Evolutionary conservation across 108 stramenopile genomes (phyloP).

Genomic region (Cylindrotheca fusiformis): DNA sequence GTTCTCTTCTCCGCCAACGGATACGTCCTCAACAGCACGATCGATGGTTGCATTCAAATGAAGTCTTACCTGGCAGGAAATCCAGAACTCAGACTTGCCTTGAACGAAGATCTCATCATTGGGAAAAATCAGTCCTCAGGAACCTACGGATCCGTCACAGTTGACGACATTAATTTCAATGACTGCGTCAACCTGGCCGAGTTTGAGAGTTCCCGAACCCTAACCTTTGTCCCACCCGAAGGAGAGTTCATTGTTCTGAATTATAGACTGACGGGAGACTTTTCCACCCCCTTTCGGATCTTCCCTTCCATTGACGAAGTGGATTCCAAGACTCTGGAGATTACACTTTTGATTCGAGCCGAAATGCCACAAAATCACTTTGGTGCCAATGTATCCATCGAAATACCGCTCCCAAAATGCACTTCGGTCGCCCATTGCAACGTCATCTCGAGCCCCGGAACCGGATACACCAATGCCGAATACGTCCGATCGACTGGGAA

Average conservation of each 20-base stretch:
- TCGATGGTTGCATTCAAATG: slow-evolving; percentile 99
- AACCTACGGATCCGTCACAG: slow-evolving; percentile 74
- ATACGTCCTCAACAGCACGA: slow-evolving; percentile 96
- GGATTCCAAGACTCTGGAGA: slow-evolving; percentile 87
- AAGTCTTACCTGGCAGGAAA: slow-evolving; percentile 93
- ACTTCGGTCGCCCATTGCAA: slow-evolving; percentile 66
- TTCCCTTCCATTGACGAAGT: slow-evolving; percentile 94
- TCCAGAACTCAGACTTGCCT: slow-evolving; percentile 95
- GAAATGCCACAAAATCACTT: slow-evolving; percentile 97
- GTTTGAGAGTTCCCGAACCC: slow-evolving; percentile 86
- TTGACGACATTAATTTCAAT: slow-evolving; percentile 99
- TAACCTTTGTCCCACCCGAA: slow-evolving; percentile 96
- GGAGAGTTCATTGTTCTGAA: slow-evolving; percentile 99
- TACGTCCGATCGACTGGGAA: slow-evolving; percentile 72
- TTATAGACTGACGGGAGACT: slow-evolving; percentile 96
- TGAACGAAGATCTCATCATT: slow-evolving; percentile 98
- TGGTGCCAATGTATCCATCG: slow-evolving; percentile 92
- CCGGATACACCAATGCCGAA: slow-evolving; percentile 73
- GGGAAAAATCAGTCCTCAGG: slow-evolving; percentile 70
- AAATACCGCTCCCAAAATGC: slow-evolving; percentile 84
- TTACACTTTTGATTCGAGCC: slow-evolving; percentile 86
- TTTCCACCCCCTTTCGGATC: slow-evolving; percentile 96
- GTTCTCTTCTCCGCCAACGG: slow-evolving; percentile 98
- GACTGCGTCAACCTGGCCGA: slow-evolving; percentile 96
- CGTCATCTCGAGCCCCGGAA: slow-evolving; percentile 67